phyloP scores from a whole-genome alignment of 345 rosid genomes.

The Citrus australasica region DNA sequence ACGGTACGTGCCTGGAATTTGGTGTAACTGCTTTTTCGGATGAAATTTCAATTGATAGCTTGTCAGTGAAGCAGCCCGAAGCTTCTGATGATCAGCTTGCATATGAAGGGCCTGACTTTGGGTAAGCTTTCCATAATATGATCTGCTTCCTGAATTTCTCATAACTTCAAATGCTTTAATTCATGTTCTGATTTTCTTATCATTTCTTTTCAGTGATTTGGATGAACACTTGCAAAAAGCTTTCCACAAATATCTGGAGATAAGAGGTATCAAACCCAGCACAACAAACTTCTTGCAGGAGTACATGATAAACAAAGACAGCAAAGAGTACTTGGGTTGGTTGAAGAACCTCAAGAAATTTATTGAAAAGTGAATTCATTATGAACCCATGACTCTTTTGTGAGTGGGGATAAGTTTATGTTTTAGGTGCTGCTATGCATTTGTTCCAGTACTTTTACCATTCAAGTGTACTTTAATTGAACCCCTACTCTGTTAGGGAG shows the following conservation, averaged over 20 bases:
- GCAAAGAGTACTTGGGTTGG: constrained; percentile 57
- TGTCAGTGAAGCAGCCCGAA: constrained; percentile 36
- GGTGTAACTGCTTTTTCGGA: constrained; percentile 46
- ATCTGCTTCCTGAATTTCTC: neutral
- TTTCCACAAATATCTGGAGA: constrained; percentile 55
- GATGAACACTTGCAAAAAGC: constrained; percentile 71
- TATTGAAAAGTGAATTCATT: constrained; percentile 29
- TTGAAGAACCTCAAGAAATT: constrained; percentile 51
- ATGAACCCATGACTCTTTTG: neutral
- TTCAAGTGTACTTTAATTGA: neutral
- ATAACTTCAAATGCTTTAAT: neutral
- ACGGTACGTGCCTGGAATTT: constrained; percentile 44
- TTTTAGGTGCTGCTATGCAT: neutral
- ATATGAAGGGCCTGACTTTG: constrained; percentile 67
- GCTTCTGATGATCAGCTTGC: constrained; percentile 43
- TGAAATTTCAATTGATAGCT: constrained; percentile 52
- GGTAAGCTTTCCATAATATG: constrained; percentile 29
- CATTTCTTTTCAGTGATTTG: constrained; percentile 43
- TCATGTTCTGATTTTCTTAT: neutral
- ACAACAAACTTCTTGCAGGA: constrained; percentile 37
- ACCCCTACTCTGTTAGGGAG: neutral
- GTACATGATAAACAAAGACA: constrained; percentile 55
- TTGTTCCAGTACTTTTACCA: neutral
- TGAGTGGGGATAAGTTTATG: neutral
- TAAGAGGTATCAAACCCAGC: constrained; percentile 59